Conservation (phyloP, 805 yeast genomes). For the Diddensiella caesifluorescens region DNA sequence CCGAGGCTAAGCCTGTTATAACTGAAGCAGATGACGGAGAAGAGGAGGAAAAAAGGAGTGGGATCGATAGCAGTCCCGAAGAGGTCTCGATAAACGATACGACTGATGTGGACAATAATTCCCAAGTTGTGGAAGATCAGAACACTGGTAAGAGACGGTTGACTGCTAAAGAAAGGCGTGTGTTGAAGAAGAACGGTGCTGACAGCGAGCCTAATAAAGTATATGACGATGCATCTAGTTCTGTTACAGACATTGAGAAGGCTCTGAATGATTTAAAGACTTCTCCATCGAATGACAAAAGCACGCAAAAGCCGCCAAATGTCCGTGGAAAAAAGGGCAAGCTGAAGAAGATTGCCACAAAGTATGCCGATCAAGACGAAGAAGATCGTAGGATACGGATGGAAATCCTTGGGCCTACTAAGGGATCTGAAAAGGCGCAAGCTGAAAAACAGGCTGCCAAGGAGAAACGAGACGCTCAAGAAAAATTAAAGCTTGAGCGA, state of each 20-base stretch:
- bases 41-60: neutral
- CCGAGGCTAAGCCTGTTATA: neutral
- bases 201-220: slow-evolving; percentile 5
- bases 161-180: slow-evolving; percentile 21
- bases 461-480: slow-evolving; percentile 35
- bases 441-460: slow-evolving; percentile 33
- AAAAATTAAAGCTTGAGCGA: slow-evolving; percentile 33
- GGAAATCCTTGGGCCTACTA: slow-evolving; percentile 80
- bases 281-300: slow-evolving; percentile 2
- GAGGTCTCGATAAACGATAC: neutral
- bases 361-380: slow-evolving; percentile 89
- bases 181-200: slow-evolving; percentile 13
- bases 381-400: slow-evolving; percentile 71
- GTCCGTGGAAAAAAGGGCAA: slow-evolving; percentile 85
- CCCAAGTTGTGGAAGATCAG: neutral
- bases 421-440: slow-evolving; percentile 41
- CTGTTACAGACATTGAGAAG: slow-evolving; percentile 25
- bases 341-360: slow-evolving; percentile 71
- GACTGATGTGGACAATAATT: neutral
- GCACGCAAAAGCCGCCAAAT: slow-evolving; percentile 30
- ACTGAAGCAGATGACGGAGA: slow-evolving; percentile 9
- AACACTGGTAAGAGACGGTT: slow-evolving; percentile 9
- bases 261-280: slow-evolving; percentile 24
- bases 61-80: neutral
- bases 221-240: slow-evolving; percentile 8